Percentiles rank a stretch among this genome's conserved stretches.
These are phyloP conservation scores for Cryptococcus sp. DNA, from an alignment of 1,284 basidiomycete species.

Conservation along the genomic window DNA sequence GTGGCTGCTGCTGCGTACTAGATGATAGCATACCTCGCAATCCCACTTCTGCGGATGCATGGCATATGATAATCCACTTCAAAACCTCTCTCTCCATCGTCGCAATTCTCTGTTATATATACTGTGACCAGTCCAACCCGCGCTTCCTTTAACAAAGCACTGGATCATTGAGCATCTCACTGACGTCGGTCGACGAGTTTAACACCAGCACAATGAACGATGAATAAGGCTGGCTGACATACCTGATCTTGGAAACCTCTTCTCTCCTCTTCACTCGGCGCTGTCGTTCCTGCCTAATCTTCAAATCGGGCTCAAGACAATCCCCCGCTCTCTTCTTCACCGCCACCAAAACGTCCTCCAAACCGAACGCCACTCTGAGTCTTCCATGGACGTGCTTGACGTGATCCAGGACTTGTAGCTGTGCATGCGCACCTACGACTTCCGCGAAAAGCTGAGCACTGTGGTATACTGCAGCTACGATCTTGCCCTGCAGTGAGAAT, in stretches of 20 bases:
- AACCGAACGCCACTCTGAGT: constrained; percentile 14
- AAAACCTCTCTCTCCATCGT: too few species aligned
- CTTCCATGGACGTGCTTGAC: constrained; percentile 3
- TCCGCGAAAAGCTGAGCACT: constrained; percentile 1
- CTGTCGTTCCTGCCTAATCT: constrained; percentile 11
- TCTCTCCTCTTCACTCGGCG: background rate
- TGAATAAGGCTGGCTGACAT: background rate
- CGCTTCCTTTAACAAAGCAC: background rate
- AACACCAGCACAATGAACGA: too few species aligned
- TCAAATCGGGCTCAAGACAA: constrained; percentile 15
- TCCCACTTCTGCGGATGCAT: too few species aligned
- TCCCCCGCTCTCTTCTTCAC: constrained; percentile 6
- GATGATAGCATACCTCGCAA: background rate
- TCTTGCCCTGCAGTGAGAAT: constrained; percentile 2
- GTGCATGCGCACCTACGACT: constrained; percentile 7
- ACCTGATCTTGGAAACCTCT: background rate
- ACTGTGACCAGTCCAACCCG: background rate
- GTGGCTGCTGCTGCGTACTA: constrained; percentile 59
- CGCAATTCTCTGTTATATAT: too few species aligned
- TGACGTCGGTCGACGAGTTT: background rate
- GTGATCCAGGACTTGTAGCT: constrained; percentile 6
- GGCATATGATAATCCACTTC: background rate
- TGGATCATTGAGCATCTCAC: background rate
- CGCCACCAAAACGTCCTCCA: constrained; percentile 9
- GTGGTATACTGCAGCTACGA: background rate